Evolutionary conservation across 164 flowering plant genomes (phyloP).

Genomic region (Chimonanthus salicifolius): DNA sequence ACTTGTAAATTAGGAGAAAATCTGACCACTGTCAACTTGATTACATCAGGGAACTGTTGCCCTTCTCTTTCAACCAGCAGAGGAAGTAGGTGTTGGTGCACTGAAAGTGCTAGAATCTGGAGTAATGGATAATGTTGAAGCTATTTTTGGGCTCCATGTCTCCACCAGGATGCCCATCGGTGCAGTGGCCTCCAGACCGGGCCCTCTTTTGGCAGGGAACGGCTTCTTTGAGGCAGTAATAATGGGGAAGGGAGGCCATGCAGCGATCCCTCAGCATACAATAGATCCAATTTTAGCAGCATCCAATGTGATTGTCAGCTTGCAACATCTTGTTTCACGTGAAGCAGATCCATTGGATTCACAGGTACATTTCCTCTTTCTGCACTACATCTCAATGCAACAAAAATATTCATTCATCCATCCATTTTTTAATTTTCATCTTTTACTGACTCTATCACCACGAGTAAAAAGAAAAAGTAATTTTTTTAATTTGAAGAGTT

Average conservation of each 20-base stretch:
- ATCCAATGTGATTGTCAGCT: slow-evolving; percentile 64
- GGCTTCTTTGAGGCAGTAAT: slow-evolving; percentile 74
- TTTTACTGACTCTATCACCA: neutral
- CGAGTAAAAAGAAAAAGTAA: neutral
- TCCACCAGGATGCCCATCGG: slow-evolving; percentile 34
- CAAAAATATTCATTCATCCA: no score
- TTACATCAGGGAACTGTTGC: slow-evolving; percentile 63
- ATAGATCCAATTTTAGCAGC: slow-evolving; percentile 83
- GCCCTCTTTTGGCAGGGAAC: slow-evolving; percentile 61
- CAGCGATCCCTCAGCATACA: slow-evolving; percentile 67
- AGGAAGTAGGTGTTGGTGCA: slow-evolving; percentile 78
- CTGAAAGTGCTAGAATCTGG: slow-evolving; percentile 51
- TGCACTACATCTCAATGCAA: neutral
- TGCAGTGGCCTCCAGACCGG: slow-evolving; percentile 46
- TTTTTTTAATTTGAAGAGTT: neutral
- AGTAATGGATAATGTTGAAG: slow-evolving; percentile 50
- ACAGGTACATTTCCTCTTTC: slow-evolving; percentile 33
- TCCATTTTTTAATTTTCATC: neutral
- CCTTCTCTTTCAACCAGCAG: slow-evolving; percentile 83
- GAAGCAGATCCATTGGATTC: slow-evolving; percentile 86
- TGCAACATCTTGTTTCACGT: slow-evolving; percentile 75
- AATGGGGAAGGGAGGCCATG: slow-evolving; percentile 84
- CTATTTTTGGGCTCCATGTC: slow-evolving; percentile 71
- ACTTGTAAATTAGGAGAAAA: neutral
- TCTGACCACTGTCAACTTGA: neutral